Evolutionary conservation across 169 alveolate genomes (phyloP).

Genomic region (Ophryocystis elektroscirrha): DNA sequence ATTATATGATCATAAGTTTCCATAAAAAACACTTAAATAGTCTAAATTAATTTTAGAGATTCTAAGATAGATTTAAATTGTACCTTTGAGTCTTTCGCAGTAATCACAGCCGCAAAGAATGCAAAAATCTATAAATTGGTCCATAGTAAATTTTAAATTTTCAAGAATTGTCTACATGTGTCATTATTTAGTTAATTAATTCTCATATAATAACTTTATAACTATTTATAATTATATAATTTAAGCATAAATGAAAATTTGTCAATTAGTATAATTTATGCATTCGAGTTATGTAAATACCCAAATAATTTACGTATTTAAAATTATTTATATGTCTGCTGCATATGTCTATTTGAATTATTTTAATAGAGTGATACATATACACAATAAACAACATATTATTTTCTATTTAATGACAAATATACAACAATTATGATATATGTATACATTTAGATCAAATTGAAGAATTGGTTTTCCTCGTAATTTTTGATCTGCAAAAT

Average conservation of each 20-base stretch:
- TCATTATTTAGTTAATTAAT: no score
- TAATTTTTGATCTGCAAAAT: no score
- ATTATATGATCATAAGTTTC: not conserved
- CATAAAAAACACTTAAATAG: not conserved
- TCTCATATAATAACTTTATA: not conserved
- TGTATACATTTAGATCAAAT: no score
- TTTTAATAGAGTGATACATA: not conserved
- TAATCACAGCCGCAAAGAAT: conserved; percentile 94
- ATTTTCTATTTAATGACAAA: not conserved
- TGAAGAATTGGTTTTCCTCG: no score
- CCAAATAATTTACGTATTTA: not conserved
- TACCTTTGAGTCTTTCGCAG: conserved; percentile 69
- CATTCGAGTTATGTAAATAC: not conserved
- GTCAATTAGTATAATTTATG: not conserved
- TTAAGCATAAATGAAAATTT: not conserved
- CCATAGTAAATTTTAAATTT: conserved; percentile 50
- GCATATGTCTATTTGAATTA: not conserved
- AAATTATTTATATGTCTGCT: not conserved
- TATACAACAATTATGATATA: conserved; percentile 26
- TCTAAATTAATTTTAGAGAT: no score
- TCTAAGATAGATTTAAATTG: conserved; percentile 28
- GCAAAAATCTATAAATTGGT: conserved; percentile 83
- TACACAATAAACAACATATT: not conserved
- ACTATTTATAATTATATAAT: not conserved
- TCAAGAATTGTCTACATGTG: conserved; percentile 36